Evolutionary conservation across 306 rosid species (phyloP).

Genomic region (Oemleria cerasiformis): DNA sequence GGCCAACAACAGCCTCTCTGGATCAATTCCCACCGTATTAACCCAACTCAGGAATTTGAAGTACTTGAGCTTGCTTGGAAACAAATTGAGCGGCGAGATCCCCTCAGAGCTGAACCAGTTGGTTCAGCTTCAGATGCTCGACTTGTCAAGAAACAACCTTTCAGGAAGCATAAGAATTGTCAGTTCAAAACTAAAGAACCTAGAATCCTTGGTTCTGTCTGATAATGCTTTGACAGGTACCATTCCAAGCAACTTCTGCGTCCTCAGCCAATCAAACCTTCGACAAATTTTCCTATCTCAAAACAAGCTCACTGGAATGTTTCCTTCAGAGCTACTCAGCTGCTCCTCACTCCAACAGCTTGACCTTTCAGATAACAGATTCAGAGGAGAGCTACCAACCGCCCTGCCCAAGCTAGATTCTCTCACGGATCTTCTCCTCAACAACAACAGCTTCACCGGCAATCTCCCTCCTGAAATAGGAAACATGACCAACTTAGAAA

Average conservation of each 20-base stretch:
- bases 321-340: constrained; percentile 64
- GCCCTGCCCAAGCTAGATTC: constrained; percentile 46
- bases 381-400: constrained; percentile 72
- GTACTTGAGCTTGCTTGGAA: constrained; percentile 80
- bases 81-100: constrained; percentile 62
- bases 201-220: constrained; percentile 58
- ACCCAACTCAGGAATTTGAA: constrained; percentile 55
- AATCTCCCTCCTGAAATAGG: constrained; percentile 71
- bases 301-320: constrained; percentile 63
- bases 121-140: constrained; percentile 59
- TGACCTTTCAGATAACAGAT: constrained; percentile 75
- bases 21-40: constrained; percentile 61
- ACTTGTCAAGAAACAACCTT: constrained; percentile 75
- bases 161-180: constrained; percentile 62
- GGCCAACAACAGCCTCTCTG: constrained; percentile 82
- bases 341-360: constrained; percentile 76
- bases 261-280: constrained; percentile 42
- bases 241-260: constrained; percentile 69
- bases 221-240: constrained; percentile 73
- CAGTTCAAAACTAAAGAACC: constrained; percentile 40
- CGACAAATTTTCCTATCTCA: constrained; percentile 64
- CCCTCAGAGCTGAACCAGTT: constrained; percentile 67
- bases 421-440: constrained; percentile 75
- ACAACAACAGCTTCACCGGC: constrained; percentile 82
- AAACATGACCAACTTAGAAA: constrained; percentile 58